A percentile compares a stretch with the other conserved stretches of the same genome.
Evolutionary conservation across 1,284 basidiomycete species (phyloP).

Genomic region (Crepidotus sp.): DNA sequence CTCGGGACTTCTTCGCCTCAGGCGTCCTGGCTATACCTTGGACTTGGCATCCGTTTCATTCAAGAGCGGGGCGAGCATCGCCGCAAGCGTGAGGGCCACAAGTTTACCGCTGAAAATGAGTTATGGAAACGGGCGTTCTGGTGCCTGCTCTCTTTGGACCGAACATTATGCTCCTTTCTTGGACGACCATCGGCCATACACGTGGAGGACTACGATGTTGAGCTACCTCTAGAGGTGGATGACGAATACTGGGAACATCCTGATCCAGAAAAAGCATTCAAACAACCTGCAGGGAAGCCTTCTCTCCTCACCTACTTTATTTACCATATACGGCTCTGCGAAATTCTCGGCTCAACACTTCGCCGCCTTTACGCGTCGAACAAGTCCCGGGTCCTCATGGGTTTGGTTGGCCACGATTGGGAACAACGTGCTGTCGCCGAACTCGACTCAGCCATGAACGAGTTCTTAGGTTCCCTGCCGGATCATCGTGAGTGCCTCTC

Average conservation of each 20-base stretch:
- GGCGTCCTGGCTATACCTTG: conserved; percentile 19
- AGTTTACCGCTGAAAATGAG: conserved; percentile 41
- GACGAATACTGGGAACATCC: conserved; percentile 63
- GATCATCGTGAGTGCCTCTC: conserved; percentile 35
- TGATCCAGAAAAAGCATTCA: conserved; percentile 27
- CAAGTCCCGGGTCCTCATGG: conserved; percentile 42
- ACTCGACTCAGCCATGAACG: conserved; percentile 58
- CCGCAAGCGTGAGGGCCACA: conserved; percentile 30
- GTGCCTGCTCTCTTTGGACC: conserved; percentile 53
- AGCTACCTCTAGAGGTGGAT: conserved; percentile 58
- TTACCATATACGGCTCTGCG: conserved; percentile 47
- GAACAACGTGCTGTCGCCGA: conserved; percentile 47
- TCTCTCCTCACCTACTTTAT: conserved; percentile 50
- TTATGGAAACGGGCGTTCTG: conserved; percentile 67
- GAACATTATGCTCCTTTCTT: conserved; percentile 55
- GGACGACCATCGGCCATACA: conserved; percentile 69
- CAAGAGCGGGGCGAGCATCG: conserved; percentile 42
- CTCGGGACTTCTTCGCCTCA: conserved; percentile 22
- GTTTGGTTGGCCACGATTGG: conserved; percentile 44
- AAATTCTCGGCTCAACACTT: conserved; percentile 47
- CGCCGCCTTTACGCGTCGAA: conserved; percentile 34
- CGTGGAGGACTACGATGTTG: conserved; percentile 66
- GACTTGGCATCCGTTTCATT: conserved; percentile 31
- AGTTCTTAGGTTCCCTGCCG: conserved; percentile 58
- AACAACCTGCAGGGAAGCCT: conserved; percentile 45